phyloP scores from a whole-genome alignment of 108 stramenopile species.

The Nitzschia sp. region DNA sequence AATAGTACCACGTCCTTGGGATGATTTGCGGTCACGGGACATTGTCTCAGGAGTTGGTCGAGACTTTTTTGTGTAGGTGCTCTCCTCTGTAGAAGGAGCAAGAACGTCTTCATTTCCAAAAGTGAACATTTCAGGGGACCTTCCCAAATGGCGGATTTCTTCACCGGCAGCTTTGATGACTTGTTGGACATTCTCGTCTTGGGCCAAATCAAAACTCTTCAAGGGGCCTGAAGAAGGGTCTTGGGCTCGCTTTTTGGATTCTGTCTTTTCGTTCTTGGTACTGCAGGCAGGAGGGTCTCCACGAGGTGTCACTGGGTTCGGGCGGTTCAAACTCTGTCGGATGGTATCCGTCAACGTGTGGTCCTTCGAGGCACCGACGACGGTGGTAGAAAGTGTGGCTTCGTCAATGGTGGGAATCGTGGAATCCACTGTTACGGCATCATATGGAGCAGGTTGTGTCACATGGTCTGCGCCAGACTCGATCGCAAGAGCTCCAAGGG shows the following conservation, averaged over 20 bases:
- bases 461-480: background rate
- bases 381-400: background rate
- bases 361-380: background rate
- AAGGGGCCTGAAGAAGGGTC: background rate
- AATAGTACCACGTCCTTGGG: background rate
- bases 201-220: slow-evolving; percentile 23
- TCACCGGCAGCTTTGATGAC: background rate
- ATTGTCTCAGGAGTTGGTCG: slow-evolving; percentile 16
- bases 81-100: slow-evolving; percentile 18
- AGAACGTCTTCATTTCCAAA: slow-evolving; percentile 13
- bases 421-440: slow-evolving; percentile 5
- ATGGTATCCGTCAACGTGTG: background rate
- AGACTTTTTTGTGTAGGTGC: slow-evolving; percentile 6
- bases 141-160: background rate
- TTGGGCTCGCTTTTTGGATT: background rate
- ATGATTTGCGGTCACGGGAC: background rate
- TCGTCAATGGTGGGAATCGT: slow-evolving; percentile 8
- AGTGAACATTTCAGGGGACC: background rate
- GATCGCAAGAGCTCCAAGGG: too few relatives aligned
- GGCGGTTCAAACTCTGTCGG: background rate
- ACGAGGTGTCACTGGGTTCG: background rate
- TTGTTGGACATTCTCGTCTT: slow-evolving; percentile 17
- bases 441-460: background rate
- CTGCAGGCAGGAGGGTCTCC: slow-evolving; percentile 20
- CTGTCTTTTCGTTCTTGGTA: background rate